These are phyloP conservation scores for Fulvia fulva DNA, from an alignment of 2,329 filamentous ascomycete genomes.

Conservation along the genomic window DNA sequence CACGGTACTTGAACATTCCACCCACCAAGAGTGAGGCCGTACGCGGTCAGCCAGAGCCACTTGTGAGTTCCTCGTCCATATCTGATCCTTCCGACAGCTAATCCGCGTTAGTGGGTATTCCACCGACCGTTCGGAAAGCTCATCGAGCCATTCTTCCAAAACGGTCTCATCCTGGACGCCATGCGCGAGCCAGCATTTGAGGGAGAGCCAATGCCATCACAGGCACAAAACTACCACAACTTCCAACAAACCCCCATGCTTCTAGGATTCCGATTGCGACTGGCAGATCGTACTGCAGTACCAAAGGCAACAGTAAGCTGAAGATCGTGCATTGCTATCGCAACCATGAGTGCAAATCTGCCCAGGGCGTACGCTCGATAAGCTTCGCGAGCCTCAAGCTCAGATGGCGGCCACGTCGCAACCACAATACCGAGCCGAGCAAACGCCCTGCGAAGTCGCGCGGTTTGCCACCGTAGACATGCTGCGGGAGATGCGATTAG, in stretches of 20 bases:
- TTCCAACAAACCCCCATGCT: conserved; percentile 35
- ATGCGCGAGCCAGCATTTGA: conserved; percentile 48
- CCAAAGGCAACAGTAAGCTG: not conserved
- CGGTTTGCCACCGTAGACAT: not conserved
- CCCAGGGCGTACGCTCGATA: not conserved
- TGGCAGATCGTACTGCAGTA: not conserved
- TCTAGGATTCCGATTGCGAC: conserved; percentile 32
- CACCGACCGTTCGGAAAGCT: conserved; percentile 47
- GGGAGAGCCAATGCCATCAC: conserved; percentile 29
- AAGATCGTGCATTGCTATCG: not conserved
- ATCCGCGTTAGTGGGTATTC: conserved; percentile 37
- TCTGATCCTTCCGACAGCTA: conserved; percentile 25
- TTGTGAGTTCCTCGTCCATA: conserved; percentile 12
- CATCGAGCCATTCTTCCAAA: conserved; percentile 42
- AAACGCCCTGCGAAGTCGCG: not conserved
- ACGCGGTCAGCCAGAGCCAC: conserved; percentile 23
- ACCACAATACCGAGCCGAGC: not conserved
- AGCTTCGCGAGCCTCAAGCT: not conserved
- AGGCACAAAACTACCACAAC: conserved; percentile 38
- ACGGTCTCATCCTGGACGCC: conserved; percentile 43
- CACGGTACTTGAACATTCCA: conserved; percentile 42
- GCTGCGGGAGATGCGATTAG: not conserved
- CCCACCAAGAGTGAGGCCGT: conserved; percentile 39
- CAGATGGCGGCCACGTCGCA: not conserved
- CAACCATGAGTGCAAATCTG: not conserved